Base-by-base conservation (phyloP, 768 basidiomycete species). In the Scleroderma citrinum region DNA sequence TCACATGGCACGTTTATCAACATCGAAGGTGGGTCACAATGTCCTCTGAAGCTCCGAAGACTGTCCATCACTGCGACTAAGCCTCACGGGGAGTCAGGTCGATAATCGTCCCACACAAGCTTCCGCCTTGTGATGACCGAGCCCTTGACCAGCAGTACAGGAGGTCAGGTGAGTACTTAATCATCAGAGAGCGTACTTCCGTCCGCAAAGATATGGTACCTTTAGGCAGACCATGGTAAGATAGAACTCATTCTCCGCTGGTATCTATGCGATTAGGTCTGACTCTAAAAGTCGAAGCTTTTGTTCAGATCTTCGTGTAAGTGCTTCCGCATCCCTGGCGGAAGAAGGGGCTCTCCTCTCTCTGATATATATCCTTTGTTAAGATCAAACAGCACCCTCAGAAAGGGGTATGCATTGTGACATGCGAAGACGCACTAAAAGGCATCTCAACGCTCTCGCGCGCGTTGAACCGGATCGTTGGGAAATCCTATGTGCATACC, bases 381-480 rank as follows among this genome's bases (percentile, higher is more conserved):
- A 12, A 32, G 31, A 29, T 49, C 41, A 21, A 23, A 42, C 4
- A 23, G 14, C 5, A 26, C 34, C n/a, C 23, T 10, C 14, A 47
- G 24, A 47, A 21, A 58, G 48, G 37, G 47, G 19, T 5, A n/a
- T 23, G n/a, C 24, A 11, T 14, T 17, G 17, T 6, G 11, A 11
- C 21, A 48, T 32, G 7, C 3, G 46, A 21, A 30, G 8, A 78
- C 87, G 62, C 57, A 89, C 92, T 73, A 74, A 99, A 99, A 0
- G 96, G 96, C 96, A 99, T 99, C 69, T 97, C 92, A 5, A 98
- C 92, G 38, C 87, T 87, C 65, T 99, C 96, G 57, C 81, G 83
- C 4, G 78, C 64, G 58, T 87, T 88, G 74, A 98, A 97, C 16
- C 56, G 69, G 61, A 99, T 95, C 0, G 92, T 95, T 0, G 96